phyloP scores from a whole-genome alignment of 192 early-diverging fungal species.

The Borealophlyctis nickersoniae region DNA sequence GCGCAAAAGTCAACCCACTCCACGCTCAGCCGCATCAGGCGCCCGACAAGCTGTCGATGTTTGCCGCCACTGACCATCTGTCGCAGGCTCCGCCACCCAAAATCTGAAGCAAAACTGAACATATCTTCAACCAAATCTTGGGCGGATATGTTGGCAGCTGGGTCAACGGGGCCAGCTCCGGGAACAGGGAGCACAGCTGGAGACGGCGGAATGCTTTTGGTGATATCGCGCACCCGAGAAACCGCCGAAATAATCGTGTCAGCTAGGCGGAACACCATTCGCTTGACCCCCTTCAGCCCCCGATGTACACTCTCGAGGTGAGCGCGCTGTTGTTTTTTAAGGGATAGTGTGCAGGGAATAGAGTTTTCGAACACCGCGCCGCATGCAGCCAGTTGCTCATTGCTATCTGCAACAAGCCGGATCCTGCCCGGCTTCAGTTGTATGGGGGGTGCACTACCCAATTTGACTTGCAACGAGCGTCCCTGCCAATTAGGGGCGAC shows the following conservation, averaged over 20 bases:
- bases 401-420: conserved; percentile 52
- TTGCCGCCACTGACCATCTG: conserved; percentile 54
- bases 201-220: not conserved
- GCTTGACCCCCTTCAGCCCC: conserved; percentile 57
- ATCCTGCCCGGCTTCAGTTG: conserved; percentile 54
- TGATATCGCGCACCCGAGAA: conserved; percentile 44
- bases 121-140: conserved; percentile 65
- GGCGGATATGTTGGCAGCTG: conserved; percentile 30
- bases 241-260: conserved; percentile 57
- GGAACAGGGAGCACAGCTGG: not conserved
- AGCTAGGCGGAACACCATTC: conserved; percentile 51
- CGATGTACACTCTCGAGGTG: conserved; percentile 57
- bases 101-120: conserved; percentile 70
- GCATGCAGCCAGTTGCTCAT: conserved; percentile 36
- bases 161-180: conserved; percentile 4
- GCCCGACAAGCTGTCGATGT: conserved; percentile 60
- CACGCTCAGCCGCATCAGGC: conserved; percentile 70
- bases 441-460: conserved; percentile 42
- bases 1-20: conserved; percentile 86
- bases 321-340: conserved; percentile 53
- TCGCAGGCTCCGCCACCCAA: conserved; percentile 58
- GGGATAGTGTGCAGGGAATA: conserved; percentile 41
- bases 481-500: conserved; percentile 49
- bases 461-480: conserved; percentile 37
- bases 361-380: conserved; percentile 47